Evolutionary conservation across 352 stramenopile genomes (phyloP).

Genomic region (Thraustochytrium striatum): DNA sequence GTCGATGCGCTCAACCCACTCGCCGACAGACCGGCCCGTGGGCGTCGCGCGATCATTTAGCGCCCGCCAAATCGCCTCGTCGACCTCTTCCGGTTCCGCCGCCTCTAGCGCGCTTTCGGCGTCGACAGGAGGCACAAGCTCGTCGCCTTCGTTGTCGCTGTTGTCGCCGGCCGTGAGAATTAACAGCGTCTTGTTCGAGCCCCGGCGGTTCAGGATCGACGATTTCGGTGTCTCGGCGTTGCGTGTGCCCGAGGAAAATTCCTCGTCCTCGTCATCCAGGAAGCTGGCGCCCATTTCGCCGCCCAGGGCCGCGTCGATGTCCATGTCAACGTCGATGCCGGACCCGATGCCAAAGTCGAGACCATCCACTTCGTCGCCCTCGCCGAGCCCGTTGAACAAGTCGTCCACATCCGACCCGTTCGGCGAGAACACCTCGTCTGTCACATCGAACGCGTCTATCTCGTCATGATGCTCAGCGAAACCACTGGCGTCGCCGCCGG

Average conservation of each 20-base stretch:
- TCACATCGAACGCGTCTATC: no score
- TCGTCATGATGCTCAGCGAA: no score
- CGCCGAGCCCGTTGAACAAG: no score
- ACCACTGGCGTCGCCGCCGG: no score
- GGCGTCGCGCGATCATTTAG: conserved; percentile 27
- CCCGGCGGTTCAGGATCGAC: neutral
- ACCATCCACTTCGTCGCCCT: no score
- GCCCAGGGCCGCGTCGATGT: neutral
- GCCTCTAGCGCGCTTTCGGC: neutral
- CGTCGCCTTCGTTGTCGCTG: conserved; percentile 5
- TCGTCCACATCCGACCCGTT: no score
- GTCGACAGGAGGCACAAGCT: neutral
- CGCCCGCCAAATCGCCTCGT: neutral
- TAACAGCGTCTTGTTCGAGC: neutral
- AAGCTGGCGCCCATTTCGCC: neutral
- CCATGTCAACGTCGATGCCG: neutral
- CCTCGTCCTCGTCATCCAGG: neutral
- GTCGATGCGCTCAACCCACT: conserved; percentile 39
- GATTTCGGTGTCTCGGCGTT: neutral
- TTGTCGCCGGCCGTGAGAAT: neutral
- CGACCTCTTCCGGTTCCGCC: neutral
- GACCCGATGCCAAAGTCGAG: no score
- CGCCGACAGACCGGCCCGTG: conserved; percentile 21
- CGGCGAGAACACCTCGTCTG: no score
- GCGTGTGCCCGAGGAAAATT: neutral